A percentile compares a stretch with the other conserved stretches of the same genome.
Evolutionary conservation across 2,329 filamentous ascomycete species (phyloP).

Genomic region (Dothideomycetidae sp.): DNA sequence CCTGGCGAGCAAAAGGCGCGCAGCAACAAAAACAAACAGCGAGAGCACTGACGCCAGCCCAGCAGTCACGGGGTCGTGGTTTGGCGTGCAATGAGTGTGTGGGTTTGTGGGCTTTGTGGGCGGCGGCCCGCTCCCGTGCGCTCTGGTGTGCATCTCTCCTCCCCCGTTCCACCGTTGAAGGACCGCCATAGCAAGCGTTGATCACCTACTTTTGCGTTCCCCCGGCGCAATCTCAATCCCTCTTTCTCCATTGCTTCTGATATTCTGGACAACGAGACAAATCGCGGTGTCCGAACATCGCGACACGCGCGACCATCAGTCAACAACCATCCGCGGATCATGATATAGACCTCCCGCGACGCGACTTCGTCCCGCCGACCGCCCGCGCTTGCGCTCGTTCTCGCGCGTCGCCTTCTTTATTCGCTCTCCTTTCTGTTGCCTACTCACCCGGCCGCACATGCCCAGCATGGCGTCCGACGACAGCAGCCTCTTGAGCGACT

Average conservation of each 20-base stretch:
- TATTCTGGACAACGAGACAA: no score
- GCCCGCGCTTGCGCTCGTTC: neutral
- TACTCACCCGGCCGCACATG: no score
- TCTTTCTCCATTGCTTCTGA: no score
- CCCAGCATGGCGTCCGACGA: constrained; percentile 21
- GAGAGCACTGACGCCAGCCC: neutral
- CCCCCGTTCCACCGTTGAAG: neutral
- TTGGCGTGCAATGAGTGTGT: no score
- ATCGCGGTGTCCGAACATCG: neutral
- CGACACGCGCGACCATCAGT: neutral
- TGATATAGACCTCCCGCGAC: neutral
- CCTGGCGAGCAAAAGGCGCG: no score
- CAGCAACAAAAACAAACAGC: no score
- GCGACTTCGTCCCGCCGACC: neutral
- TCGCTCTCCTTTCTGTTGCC: neutral
- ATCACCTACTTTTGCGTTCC: neutral
- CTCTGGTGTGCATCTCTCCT: neutral
- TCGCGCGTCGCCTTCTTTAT: no score
- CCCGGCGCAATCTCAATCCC: neutral
- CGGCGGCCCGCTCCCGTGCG: neutral
- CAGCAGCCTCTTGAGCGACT: constrained; percentile 15
- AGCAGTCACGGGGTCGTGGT: neutral
- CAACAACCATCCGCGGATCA: no score
- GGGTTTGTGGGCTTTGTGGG: no score
- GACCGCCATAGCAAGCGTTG: neutral